Conservation (phyloP, 345 rosid species). For the Hirschfeldia incana region DNA sequence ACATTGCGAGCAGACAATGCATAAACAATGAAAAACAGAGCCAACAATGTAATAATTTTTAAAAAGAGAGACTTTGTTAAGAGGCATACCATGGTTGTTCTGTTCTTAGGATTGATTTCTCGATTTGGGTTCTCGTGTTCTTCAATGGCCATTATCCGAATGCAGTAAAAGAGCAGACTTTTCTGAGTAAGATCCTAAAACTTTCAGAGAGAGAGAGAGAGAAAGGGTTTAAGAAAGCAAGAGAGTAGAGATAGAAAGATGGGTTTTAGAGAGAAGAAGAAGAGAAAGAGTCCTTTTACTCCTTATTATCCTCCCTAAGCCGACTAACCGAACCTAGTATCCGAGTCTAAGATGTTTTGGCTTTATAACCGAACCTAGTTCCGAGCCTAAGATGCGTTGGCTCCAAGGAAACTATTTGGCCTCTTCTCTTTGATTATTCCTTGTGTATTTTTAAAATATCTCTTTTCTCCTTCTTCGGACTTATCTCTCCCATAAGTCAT, state of each 20-base stretch:
- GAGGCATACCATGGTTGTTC: constrained; percentile 58
- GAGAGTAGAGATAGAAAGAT: background rate
- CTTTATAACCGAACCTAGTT: background rate
- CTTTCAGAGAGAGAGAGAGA: background rate
- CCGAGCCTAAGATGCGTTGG: constrained; percentile 50
- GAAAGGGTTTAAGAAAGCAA: background rate
- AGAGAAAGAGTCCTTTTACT: background rate
- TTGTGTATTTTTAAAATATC: constrained; percentile 2
- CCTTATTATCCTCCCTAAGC: background rate
- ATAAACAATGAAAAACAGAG: background rate
- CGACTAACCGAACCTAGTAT: background rate
- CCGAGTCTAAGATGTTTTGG: background rate
- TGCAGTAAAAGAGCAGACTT: background rate
- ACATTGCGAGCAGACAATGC: background rate
- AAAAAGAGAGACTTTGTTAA: background rate
- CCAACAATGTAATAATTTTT: background rate
- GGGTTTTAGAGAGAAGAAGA: background rate
- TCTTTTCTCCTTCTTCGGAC: constrained; percentile 30
- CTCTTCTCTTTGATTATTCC: constrained; percentile 38
- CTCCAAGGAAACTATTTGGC: constrained; percentile 61
- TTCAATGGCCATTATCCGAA: constrained; percentile 7
- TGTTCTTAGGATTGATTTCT: constrained; percentile 66
- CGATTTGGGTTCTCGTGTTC: constrained; percentile 64
- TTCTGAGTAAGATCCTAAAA: background rate
- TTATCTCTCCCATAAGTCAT: constrained; percentile 6